These are phyloP conservation scores for Paramecium pentaurelia DNA, from an alignment of 73 alveolate species.

Conservation along the genomic window DNA sequence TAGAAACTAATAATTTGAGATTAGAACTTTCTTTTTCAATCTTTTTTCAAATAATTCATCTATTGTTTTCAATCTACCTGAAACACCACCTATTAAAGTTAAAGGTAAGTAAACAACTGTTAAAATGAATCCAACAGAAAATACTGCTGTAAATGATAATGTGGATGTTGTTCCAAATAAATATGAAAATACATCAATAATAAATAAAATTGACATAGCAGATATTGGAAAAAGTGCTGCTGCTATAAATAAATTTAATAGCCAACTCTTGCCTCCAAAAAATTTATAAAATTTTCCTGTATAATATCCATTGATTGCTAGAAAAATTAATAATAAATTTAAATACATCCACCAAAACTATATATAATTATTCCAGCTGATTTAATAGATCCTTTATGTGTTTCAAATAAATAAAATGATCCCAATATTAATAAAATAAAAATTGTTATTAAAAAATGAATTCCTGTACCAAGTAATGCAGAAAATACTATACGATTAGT, in stretches of 20 bases:
- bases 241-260: constrained; percentile 16
- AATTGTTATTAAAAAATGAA: constrained; percentile 12
- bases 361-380: constrained; percentile 48
- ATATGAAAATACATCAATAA: neutral
- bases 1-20: neutral
- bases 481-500: constrained; percentile 24
- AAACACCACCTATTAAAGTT: constrained; percentile 31
- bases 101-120: constrained; percentile 48
- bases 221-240: constrained; percentile 28
- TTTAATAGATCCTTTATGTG: constrained; percentile 43
- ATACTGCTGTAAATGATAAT: constrained; percentile 21
- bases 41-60: constrained; percentile 26
- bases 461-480: constrained; percentile 55
- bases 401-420: constrained; percentile 19
- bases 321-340: neutral
- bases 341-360: constrained; percentile 42
- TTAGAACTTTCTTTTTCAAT: neutral
- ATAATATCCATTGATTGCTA: constrained; percentile 50
- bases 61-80: constrained; percentile 42
- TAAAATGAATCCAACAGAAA: neutral
- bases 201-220: neutral
- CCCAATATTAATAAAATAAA: constrained; percentile 1
- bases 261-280: constrained; percentile 61
- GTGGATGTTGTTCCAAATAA: constrained; percentile 12
- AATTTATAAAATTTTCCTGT: constrained; percentile 45